These are phyloP conservation scores for Moricandia arvensis DNA, from an alignment of 345 rosid genomes.

Conservation along the genomic window DNA sequence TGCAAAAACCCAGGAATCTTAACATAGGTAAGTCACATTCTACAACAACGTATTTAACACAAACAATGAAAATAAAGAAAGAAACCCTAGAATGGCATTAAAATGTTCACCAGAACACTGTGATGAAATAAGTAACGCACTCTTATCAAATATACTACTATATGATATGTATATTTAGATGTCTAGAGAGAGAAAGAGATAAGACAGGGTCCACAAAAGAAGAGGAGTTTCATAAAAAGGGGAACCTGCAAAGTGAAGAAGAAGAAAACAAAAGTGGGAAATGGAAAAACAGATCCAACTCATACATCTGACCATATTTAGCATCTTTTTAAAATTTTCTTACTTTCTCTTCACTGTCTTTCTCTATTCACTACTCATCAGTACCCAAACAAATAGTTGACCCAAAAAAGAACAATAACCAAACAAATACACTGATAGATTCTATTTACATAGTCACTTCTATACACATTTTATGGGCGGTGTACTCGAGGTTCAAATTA, in stretches of 20 bases:
- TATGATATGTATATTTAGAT: not conserved
- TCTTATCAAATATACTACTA: conserved; percentile 5
- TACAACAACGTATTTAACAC: conserved; percentile 28
- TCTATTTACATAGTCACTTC: conserved; percentile 30
- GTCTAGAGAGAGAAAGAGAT: conserved; percentile 30
- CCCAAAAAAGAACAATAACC: conserved; percentile 17
- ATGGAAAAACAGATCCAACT: conserved; percentile 40
- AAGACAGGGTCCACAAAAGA: conserved; percentile 18
- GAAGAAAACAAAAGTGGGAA: conserved; percentile 47
- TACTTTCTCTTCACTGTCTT: conserved; percentile 33
- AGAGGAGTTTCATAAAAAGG: conserved; percentile 43
- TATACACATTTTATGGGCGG: conserved; percentile 38
- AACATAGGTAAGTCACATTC: conserved; percentile 29
- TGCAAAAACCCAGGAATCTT: conserved; percentile 46
- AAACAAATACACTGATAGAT: conserved; percentile 39
- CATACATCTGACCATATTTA: conserved; percentile 46
- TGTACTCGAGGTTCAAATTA: conserved; percentile 41
- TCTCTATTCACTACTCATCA: conserved; percentile 36
- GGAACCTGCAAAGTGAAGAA: conserved; percentile 38
- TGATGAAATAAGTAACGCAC: no score
- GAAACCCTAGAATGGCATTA: conserved; percentile 36
- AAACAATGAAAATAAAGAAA: conserved; percentile 35
- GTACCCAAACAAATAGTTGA: conserved; percentile 31
- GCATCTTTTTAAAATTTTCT: conserved; percentile 32
- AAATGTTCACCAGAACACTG: conserved; percentile 30